phyloP scores from a whole-genome alignment of 495 filamentous ascomycete species.

The Lasiosphaeria miniovina region DNA sequence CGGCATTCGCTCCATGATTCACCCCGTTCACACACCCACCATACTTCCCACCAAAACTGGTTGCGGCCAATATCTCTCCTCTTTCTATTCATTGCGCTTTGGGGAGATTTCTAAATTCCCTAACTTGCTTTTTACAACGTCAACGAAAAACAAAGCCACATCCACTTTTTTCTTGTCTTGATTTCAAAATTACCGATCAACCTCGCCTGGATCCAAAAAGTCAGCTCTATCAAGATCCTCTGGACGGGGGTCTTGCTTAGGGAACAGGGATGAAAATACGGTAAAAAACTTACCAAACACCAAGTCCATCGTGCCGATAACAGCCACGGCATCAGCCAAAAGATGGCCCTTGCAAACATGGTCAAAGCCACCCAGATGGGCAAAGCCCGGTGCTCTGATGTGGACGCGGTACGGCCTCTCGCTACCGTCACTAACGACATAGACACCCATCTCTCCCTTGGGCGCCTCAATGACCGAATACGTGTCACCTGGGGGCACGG shows the following conservation, averaged over 20 bases:
- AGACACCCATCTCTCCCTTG: slow-evolving; percentile 99
- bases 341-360: slow-evolving; percentile 89
- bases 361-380: slow-evolving; percentile 91
- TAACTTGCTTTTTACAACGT: too few species aligned
- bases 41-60: too few species aligned
- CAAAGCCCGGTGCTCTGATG: slow-evolving; percentile 95
- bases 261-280: background rate
- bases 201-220: slow-evolving; percentile 37
- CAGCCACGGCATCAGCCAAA: slow-evolving; percentile 92
- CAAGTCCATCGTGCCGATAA: slow-evolving; percentile 94
- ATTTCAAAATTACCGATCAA: slow-evolving; percentile 43
- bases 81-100: background rate
- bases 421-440: slow-evolving; percentile 91
- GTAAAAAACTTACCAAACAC: slow-evolving; percentile 50
- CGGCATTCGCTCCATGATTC: too few species aligned
- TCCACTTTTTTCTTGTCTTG: slow-evolving; percentile 10
- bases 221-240: background rate
- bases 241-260: background rate
- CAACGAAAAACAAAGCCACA: background rate
- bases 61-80: too few species aligned
- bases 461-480: slow-evolving; percentile 97
- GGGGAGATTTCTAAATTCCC: too few species aligned
- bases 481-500: slow-evolving; percentile 96
- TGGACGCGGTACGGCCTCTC: slow-evolving; percentile 97
- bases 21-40: too few species aligned